These are phyloP conservation scores for Barnettozyma pratensis DNA, from an alignment of 805 yeast genomes.

Conservation along the genomic window DNA sequence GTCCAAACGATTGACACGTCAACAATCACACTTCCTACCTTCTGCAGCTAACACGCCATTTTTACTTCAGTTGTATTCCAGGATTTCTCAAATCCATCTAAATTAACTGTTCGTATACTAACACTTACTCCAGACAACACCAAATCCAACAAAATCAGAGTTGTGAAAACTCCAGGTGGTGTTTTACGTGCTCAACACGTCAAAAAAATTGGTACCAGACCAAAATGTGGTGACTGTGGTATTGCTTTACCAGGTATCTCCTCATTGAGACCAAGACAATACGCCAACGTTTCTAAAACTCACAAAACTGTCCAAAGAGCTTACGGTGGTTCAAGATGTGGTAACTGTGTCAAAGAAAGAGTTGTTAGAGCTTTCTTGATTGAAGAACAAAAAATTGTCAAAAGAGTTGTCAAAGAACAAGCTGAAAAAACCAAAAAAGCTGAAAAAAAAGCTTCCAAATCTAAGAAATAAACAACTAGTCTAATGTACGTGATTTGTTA, in stretches of 20 bases:
- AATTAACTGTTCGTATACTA: slow-evolving; percentile 12
- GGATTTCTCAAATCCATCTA: not conserved
- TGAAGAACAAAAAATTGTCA: slow-evolving; percentile 99
- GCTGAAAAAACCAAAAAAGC: slow-evolving; percentile 79
- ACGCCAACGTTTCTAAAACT: slow-evolving; percentile 91
- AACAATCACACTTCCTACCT: not conserved
- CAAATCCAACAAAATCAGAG: slow-evolving; percentile 98
- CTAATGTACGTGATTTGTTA: not conserved
- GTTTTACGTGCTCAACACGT: slow-evolving; percentile 96
- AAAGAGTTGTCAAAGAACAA: slow-evolving; percentile 97
- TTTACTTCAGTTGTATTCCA: not conserved
- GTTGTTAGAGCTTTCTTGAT: slow-evolving; percentile 98
- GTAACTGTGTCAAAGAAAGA: slow-evolving; percentile 98
- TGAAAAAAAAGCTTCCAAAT: slow-evolving; percentile 36
- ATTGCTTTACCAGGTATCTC: slow-evolving; percentile 79
- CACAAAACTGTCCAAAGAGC: slow-evolving; percentile 98
- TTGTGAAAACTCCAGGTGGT: slow-evolving; percentile 99
- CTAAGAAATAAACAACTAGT: slow-evolving; percentile 20
- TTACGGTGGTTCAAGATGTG: slow-evolving; percentile 99
- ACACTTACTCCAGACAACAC: slow-evolving; percentile 80
- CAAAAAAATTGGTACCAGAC: slow-evolving; percentile 80
- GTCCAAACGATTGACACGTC: not conserved
- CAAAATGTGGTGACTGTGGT: slow-evolving; percentile 84
- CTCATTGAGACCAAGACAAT: slow-evolving; percentile 96
- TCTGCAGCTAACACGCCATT: not conserved